These are phyloP conservation scores for Dalbergia cultrata DNA, from an alignment of 306 rosid genomes.

Conservation along the genomic window DNA sequence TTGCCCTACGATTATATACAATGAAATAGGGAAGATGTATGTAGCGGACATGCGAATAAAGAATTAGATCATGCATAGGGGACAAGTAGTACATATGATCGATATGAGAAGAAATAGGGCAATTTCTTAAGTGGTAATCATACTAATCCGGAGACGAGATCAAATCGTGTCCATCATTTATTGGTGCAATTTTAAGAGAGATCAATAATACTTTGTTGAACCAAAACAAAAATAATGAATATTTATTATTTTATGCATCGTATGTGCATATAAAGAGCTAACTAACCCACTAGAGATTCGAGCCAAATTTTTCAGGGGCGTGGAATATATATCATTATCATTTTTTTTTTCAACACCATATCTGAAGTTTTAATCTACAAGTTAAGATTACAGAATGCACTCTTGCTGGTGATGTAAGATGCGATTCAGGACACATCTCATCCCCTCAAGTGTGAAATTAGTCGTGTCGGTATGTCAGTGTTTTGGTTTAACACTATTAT, in stretches of 20 bases:
- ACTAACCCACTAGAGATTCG: not conserved
- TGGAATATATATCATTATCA: no score
- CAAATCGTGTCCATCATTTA: constrained; percentile 27
- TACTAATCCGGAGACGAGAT: constrained; percentile 47
- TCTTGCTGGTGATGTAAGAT: not conserved
- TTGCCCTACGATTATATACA: constrained; percentile 21
- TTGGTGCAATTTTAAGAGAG: constrained; percentile 1
- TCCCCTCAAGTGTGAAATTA: not conserved
- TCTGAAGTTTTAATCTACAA: not conserved
- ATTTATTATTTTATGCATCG: not conserved
- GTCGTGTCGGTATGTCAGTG: not conserved
- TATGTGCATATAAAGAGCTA: constrained; percentile 13
- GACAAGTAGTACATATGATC: not conserved
- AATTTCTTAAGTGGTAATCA: constrained; percentile 22
- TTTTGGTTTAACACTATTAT: not conserved
- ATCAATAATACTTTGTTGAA: not conserved
- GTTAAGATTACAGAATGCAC: not conserved
- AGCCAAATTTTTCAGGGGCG: no score
- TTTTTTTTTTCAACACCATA: not conserved
- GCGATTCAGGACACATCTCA: not conserved
- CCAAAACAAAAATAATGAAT: not conserved
- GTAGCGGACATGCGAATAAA: not conserved
- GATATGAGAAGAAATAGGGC: not conserved
- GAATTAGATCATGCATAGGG: constrained; percentile 25
- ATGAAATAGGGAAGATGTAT: constrained; percentile 27